phyloP scores from a whole-genome alignment of 805 yeast species.

The Cyberlindnera veronae region DNA sequence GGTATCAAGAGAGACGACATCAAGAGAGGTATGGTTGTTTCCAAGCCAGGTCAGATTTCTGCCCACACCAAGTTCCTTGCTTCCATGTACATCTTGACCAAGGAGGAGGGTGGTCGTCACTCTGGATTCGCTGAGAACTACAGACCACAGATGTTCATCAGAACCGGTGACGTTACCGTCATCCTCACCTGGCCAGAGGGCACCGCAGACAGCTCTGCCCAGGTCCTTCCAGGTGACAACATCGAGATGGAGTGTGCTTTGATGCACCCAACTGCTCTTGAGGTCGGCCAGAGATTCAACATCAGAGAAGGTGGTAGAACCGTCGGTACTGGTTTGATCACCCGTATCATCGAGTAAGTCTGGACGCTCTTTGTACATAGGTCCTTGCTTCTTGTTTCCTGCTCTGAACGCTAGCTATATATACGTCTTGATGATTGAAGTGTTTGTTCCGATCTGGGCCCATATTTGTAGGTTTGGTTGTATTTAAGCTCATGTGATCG shows the following conservation, averaged over 20 bases:
- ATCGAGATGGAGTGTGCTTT: constrained; percentile 92
- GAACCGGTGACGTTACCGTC: constrained; percentile 95
- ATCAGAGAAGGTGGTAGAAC: constrained; percentile 99
- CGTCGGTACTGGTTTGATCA: constrained; percentile 97
- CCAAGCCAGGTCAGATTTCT: constrained; percentile 88
- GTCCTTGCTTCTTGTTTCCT: too few relatives aligned
- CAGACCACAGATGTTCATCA: constrained; percentile 96
- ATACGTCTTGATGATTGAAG: constrained; percentile 9
- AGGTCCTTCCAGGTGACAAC: constrained; percentile 98
- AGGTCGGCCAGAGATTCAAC: constrained; percentile 97
- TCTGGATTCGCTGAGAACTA: constrained; percentile 95
- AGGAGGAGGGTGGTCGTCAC: constrained; percentile 99
- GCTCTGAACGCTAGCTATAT: too few relatives aligned
- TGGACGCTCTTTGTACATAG: constrained; percentile 3
- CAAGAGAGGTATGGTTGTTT: constrained; percentile 95
- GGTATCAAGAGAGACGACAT: constrained; percentile 98
- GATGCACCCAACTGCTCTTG: constrained; percentile 88
- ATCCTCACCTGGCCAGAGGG: constrained; percentile 83
- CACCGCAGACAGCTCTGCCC: constrained; percentile 82
- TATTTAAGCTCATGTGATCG: too few relatives aligned
- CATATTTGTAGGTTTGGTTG: too few relatives aligned
- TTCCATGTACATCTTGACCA: constrained; percentile 85
- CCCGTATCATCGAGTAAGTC: constrained; percentile 74
- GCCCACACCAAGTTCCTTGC: constrained; percentile 94
- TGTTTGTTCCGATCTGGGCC: too few relatives aligned